phyloP scores from a whole-genome alignment of 768 basidiomycete genomes.

The Termitomyces eurrhizus region DNA sequence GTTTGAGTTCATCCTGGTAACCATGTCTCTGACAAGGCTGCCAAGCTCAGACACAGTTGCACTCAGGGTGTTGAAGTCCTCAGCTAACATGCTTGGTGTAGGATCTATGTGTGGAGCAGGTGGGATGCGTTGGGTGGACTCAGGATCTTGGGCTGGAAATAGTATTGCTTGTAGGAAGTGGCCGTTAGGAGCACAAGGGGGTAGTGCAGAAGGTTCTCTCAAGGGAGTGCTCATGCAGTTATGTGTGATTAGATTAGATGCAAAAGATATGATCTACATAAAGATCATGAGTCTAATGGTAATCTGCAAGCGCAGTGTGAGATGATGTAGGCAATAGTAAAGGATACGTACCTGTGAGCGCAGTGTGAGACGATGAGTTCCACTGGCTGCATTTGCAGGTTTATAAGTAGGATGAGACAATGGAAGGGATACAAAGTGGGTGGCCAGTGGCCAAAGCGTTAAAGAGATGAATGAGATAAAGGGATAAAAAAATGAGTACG shows the following conservation, averaged over 20 bases:
- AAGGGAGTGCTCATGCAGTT: neutral
- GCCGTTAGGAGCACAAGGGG: neutral
- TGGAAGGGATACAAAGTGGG: too few relatives aligned
- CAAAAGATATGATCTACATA: neutral
- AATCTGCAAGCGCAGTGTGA: neutral
- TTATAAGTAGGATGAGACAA: too few relatives aligned
- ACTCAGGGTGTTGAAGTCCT: neutral
- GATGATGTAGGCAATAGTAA: too few relatives aligned
- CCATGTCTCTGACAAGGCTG: neutral
- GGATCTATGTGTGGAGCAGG: too few relatives aligned
- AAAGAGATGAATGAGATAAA: neutral
- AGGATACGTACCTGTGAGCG: too few relatives aligned
- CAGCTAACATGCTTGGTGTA: neutral
- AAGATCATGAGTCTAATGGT: neutral
- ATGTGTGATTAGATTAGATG: neutral
- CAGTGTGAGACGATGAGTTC: too few relatives aligned
- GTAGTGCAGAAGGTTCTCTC: neutral
- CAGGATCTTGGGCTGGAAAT: neutral
- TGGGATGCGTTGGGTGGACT: too few relatives aligned
- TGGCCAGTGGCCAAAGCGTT: too few relatives aligned
- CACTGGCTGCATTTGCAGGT: too few relatives aligned
- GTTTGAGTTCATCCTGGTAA: neutral
- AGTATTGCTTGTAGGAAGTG: neutral
- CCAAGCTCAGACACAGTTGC: neutral
- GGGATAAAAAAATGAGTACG: neutral